Conservation (phyloP, 108 stramenopile species). For the Craspedostauros australis region DNA sequence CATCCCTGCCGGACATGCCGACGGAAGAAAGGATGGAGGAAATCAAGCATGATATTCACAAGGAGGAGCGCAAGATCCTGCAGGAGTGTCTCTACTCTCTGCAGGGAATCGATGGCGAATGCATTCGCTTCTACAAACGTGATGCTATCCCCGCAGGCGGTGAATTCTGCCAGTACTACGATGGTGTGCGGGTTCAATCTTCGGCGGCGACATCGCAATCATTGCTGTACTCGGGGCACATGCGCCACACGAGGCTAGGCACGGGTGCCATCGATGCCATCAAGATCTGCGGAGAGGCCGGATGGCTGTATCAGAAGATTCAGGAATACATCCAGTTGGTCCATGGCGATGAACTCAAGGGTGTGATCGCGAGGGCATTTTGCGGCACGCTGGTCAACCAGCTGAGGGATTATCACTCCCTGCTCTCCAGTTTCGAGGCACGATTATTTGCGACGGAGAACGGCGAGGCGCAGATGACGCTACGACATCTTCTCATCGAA, state of each 20-base stretch:
- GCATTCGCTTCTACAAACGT: slow-evolving; percentile 26
- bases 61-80: slow-evolving; percentile 39
- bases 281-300: slow-evolving; percentile 67
- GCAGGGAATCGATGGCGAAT: slow-evolving; percentile 47
- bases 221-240: slow-evolving; percentile 14
- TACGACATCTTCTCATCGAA: slow-evolving; percentile 66
- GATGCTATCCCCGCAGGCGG: neutral
- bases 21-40: slow-evolving; percentile 1
- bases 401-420: slow-evolving; percentile 60
- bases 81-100: slow-evolving; percentile 49
- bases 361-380: slow-evolving; percentile 67
- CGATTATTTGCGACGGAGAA: slow-evolving; percentile 29
- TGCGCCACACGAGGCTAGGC: slow-evolving; percentile 35
- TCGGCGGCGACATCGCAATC: slow-evolving; percentile 10
- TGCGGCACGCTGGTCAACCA: slow-evolving; percentile 61
- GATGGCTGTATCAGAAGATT: slow-evolving; percentile 74
- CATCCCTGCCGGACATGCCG: neutral
- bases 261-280: slow-evolving; percentile 69
- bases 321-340: slow-evolving; percentile 20
- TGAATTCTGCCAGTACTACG: slow-evolving; percentile 2
- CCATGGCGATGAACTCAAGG: slow-evolving; percentile 37
- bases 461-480: slow-evolving; percentile 27
- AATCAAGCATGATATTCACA: slow-evolving; percentile 14
- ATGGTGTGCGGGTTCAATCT: slow-evolving; percentile 23
- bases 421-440: slow-evolving; percentile 62